phyloP scores from a whole-genome alignment of 2,329 filamentous ascomycete species.

The Triangularia verruculosa region DNA sequence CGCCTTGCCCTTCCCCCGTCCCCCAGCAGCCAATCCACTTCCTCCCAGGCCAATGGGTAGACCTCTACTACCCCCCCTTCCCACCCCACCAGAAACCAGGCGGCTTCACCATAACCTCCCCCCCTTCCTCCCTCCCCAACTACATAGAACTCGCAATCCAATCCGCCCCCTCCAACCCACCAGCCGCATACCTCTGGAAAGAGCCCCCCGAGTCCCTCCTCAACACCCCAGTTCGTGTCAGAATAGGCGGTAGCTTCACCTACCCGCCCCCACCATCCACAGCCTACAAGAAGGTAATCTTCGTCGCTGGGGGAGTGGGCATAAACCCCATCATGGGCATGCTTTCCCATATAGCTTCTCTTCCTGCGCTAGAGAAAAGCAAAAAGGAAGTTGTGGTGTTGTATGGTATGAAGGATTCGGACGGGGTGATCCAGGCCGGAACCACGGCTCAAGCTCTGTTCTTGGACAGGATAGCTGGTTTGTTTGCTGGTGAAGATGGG shows the following conservation, averaged over 20 bases:
- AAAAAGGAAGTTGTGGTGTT: conserved; percentile 54
- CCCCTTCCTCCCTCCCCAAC: conserved; percentile 40
- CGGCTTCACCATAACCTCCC: conserved; percentile 84
- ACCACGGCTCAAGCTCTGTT: conserved; percentile 44
- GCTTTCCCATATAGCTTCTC: conserved; percentile 52
- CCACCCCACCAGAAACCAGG: conserved; percentile 68
- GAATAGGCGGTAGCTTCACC: conserved; percentile 77
- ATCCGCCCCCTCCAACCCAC: conserved; percentile 64
- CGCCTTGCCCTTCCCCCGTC: conserved; percentile 30
- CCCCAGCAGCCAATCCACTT: conserved; percentile 45
- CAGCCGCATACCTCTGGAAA: conserved; percentile 75
- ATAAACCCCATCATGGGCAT: conserved; percentile 81
- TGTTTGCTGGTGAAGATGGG: conserved; percentile 37
- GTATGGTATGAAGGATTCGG: conserved; percentile 52
- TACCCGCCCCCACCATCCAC: conserved; percentile 62
- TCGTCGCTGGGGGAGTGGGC: conserved; percentile 78
- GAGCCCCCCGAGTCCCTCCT: conserved; percentile 48
- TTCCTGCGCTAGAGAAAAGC: background rate
- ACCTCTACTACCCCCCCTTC: conserved; percentile 71
- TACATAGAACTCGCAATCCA: conserved; percentile 81
- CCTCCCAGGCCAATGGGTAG: conserved; percentile 82
- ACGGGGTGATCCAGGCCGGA: conserved; percentile 9
- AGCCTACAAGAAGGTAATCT: conserved; percentile 58
- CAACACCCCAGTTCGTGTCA: conserved; percentile 57
- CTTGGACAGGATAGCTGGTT: conserved; percentile 42